Conservation (phyloP, 768 basidiomycete species). For the Collybia mongolica region DNA sequence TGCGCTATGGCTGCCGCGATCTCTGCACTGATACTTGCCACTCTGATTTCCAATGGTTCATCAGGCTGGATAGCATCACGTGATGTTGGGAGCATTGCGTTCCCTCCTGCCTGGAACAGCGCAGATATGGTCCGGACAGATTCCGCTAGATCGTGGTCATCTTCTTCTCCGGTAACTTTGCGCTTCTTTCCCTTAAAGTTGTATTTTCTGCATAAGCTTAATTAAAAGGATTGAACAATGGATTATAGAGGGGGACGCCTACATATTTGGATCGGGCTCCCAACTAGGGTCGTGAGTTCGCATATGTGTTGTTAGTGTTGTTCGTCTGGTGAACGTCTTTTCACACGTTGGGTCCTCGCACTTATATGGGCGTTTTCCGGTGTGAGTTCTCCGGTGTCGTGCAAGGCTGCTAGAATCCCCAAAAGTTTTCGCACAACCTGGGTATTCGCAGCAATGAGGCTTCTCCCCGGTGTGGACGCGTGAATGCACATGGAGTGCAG, state of each 20-base stretch:
- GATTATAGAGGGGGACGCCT: constrained; percentile 26
- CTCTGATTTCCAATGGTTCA: constrained; percentile 58
- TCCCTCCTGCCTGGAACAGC: constrained; percentile 52
- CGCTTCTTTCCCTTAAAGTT: constrained; percentile 77
- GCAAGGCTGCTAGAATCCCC: constrained; percentile 91
- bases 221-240: not conserved
- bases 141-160: constrained; percentile 66
- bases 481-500: constrained; percentile 84
- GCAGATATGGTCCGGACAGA: constrained; percentile 76
- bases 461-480: constrained; percentile 94
- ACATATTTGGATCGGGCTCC: constrained; percentile 85
- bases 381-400: constrained; percentile 87
- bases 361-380: constrained; percentile 83
- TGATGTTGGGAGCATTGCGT: constrained; percentile 24
- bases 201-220: constrained; percentile 55
- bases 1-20: constrained; percentile 81
- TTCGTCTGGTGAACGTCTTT: constrained; percentile 86
- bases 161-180: constrained; percentile 47
- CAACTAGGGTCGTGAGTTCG: constrained; percentile 82
- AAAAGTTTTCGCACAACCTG: constrained; percentile 84
- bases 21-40: constrained; percentile 78
- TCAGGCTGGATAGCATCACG: constrained; percentile 29
- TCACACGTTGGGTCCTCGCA: constrained; percentile 82
- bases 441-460: constrained; percentile 89
- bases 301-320: constrained; percentile 86